Base-by-base conservation (phyloP, 106 monocot species). In the Allium sativum region DNA sequence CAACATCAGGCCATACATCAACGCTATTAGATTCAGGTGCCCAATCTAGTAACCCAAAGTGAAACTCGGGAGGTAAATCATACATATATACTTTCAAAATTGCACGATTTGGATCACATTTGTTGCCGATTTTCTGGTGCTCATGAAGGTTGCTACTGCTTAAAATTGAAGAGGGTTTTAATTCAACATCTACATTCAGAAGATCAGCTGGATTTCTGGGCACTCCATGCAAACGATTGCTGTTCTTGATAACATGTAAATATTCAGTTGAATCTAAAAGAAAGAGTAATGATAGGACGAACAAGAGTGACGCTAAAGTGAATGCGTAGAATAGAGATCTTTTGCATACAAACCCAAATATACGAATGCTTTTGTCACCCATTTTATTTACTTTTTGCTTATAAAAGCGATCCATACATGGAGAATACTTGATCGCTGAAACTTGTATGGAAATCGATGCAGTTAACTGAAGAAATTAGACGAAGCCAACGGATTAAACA, bases 11-110 rank as follows among this genome's bases (percentile, higher is more conserved):
- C 91, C 91, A 92, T 7, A 86, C 68, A 14, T 31, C 63, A 10
- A 19, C 19, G 15, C 51, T 18, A 2, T 56, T 19, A n/a, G 40
- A 65, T 21, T 62, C 69, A 3, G 78, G 76, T 47, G 48, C 66
- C 92, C 92, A 92, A 17, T 55, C 92, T 20, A 92, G 56, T 6
- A 92, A 66, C 0, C 81, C 81, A 53, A 92, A 92, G 67, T 92
- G 92, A 68, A 83, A 92, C 22, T 92, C 92, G 0, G 86, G 62
- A 3, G 83, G 86, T 45, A 92, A 50, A 69, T 92, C 83, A 64
- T 92, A 92, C 92, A 92, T 87, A 70, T 71, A 92, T 1, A 92
- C 86, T 56, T 74, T 83, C 72, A 92, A 58, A 7, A 52, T 18
- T 2, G 81, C 83, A 12, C 54, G 60, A 0, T 43, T 55, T 8